Evolutionary conservation across 495 filamentous ascomycete species (phyloP), one percentile per base, ranked within the genome.

Genomic region (Penicillium lividum): DNA sequence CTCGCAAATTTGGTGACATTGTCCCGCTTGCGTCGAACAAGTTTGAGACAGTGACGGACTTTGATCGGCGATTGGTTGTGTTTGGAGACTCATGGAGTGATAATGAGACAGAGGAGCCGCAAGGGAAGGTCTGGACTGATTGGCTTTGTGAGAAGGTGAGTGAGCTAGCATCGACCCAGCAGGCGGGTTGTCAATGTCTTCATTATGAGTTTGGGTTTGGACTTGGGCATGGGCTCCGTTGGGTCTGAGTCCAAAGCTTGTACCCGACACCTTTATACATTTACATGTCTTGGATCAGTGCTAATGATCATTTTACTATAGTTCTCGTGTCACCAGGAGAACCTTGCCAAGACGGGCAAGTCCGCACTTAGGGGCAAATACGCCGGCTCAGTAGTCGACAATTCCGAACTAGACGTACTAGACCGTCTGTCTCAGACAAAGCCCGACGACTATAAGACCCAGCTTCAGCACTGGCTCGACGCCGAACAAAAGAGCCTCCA

Each of bases 31-130:
- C 53, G 10, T 47, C 64, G 31, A 54, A 54, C 8, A 51, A 63
- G 11, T 69, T 71, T 44, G 63, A 65, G 18, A 60, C 64, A 4
- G 57, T 66, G 7, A 48, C 53, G 1, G 56, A 64, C 25, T 73
- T 71, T 54, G 63, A 75, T 31, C 67, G 62, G 48, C 65, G 78
- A 64, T 63, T 81, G 46, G 71, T 80, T 3, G 72, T 80, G 3
- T 82, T 80, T 57, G 77, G 78, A 1, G 78, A 82, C 59, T 78
- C 79, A 13, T 80, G 77, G 79, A 80, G 77, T 40, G 78, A 78
- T 51, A 76, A 76, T 61, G 66, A 75, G 62, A 67, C 73, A 7
- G 68, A 67, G 27, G 65, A 73, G 2, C 49, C 60, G 5, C 73
- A 73, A 54, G 77, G 76, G 22, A 63, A 63, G 38, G 65, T 73